Conservation (phyloP, 257 asterid genomes). For the Cruciata laevipes region DNA sequence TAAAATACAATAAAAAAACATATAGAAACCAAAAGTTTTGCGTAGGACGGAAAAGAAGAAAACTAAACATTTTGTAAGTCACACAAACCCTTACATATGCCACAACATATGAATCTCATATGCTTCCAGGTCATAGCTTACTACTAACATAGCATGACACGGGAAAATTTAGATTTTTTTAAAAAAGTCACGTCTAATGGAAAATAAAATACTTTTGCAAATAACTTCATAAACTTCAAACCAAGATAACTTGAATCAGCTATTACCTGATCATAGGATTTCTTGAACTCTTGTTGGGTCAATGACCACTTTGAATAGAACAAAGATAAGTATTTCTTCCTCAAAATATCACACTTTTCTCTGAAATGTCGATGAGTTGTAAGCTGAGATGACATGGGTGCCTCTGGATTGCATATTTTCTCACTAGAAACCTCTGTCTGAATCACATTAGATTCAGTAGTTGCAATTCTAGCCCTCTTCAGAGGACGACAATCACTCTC, state of each 20-base stretch:
- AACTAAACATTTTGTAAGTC: no score
- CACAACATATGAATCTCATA: no score
- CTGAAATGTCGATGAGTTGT: constrained; percentile 35
- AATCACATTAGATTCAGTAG: constrained; percentile 22
- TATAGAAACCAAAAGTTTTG: no score
- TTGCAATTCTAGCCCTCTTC: constrained; percentile 26
- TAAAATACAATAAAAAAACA: no score
- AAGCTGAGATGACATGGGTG: constrained; percentile 19
- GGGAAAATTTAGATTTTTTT: no score
- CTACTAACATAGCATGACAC: no score
- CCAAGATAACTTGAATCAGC: constrained; percentile 21
- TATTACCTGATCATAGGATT: constrained; percentile 69
- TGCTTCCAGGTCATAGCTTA: no score
- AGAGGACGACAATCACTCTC: constrained; percentile 24
- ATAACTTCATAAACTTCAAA: constrained; percentile 2
- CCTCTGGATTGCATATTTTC: constrained; percentile 19
- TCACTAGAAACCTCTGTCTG: constrained; percentile 23
- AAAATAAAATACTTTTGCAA: no score
- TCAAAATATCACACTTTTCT: constrained; percentile 54
- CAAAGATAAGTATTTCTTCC: constrained; percentile 60
- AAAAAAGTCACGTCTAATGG: no score
- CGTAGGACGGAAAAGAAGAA: no score
- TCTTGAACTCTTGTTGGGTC: constrained; percentile 82
- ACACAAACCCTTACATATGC: no score
- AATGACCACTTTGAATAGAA: constrained; percentile 51